Evolutionary conservation across 139 green algal species (phyloP), one percentile per base, ranked within the genome.

Genomic region (Chlorella sp.): DNA sequence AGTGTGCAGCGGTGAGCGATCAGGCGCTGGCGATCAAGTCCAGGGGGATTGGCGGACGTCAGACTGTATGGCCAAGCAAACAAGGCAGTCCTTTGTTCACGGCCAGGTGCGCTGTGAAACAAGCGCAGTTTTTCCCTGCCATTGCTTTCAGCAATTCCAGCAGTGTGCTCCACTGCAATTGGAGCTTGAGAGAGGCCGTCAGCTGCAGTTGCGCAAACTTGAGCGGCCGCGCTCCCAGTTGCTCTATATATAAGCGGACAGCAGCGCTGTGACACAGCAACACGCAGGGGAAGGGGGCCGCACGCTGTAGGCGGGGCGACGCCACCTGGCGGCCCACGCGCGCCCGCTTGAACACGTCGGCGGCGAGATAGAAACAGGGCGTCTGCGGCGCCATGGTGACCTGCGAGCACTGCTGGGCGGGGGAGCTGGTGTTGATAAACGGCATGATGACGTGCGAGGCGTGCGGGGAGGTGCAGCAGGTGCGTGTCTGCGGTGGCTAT

Each of bases 401-500:
- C 21, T 85, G 79, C 36, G 25, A 51, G 21, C 51, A 62, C 17
- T 85, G 79, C 74, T 85, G 58, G 35, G n/a, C 38, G 12, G 79
- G 79, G 27, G 19, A 36, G 25, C 36, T 85, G 59, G 59, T 67
- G 41, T 29, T 86, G n/a, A 55, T 67, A 23, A n/a, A 74, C 41
- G 81, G 81, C 23, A 81, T 85, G 61, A 64, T 86, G 45, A 71
- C 85, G 8, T 86, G 81, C 40, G 79, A 82, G 11, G 63, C 65
- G 8, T 86, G 81, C 60, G 81, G 81, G 15, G 77, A 31, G 31
- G 42, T 74, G 21, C 25, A 50, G 23, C 81, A 86, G 80, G 81
- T 81, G n/a, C n/a, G 29, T 14, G 43, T 46, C 11, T 0, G 15
- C 12, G 19, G 15, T 11, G 3, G 2, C 31, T 64, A 25, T 14